phyloP scores from a whole-genome alignment of 257 asterid species.

The Euphrasia confusa region DNA sequence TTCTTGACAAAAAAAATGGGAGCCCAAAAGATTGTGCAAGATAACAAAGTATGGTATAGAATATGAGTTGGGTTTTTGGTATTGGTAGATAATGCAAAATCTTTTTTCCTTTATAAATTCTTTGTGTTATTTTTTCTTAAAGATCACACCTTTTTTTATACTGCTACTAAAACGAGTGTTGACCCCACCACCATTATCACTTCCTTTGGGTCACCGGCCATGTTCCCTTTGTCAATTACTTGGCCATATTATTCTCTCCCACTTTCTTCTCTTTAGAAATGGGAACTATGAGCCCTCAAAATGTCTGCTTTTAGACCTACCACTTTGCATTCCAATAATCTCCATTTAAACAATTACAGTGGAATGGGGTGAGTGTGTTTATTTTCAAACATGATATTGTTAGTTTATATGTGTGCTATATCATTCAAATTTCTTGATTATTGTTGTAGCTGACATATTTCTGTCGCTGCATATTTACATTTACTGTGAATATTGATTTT shows the following conservation, averaged over 20 bases:
- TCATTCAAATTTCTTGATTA: background rate
- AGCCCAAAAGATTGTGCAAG: conserved; percentile 14
- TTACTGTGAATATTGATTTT: no score
- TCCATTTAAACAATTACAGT: background rate
- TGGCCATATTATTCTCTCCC: conserved; percentile 2
- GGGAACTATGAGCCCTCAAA: background rate
- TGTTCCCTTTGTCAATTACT: conserved; percentile 28
- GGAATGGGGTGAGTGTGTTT: no score
- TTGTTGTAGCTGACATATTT: background rate
- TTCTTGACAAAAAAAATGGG: conserved; percentile 4
- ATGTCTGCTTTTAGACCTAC: background rate
- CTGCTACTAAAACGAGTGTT: conserved; percentile 22
- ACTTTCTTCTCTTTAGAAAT: background rate
- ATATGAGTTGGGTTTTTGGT: conserved; percentile 22
- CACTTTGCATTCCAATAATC: conserved; percentile 17
- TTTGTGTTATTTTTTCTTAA: background rate
- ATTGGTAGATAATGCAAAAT: conserved; percentile 12
- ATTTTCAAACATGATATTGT: background rate
- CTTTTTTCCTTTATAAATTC: background rate
- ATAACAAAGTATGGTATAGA: conserved; percentile 20
- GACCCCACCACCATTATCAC: conserved; percentile 43
- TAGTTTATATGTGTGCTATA: no score
- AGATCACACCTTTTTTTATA: conserved; percentile 24
- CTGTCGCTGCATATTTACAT: conserved; percentile 1
- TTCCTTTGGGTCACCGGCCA: conserved; percentile 25